Conservation (phyloP, 768 basidiomycete species). For the Russula compacta region DNA sequence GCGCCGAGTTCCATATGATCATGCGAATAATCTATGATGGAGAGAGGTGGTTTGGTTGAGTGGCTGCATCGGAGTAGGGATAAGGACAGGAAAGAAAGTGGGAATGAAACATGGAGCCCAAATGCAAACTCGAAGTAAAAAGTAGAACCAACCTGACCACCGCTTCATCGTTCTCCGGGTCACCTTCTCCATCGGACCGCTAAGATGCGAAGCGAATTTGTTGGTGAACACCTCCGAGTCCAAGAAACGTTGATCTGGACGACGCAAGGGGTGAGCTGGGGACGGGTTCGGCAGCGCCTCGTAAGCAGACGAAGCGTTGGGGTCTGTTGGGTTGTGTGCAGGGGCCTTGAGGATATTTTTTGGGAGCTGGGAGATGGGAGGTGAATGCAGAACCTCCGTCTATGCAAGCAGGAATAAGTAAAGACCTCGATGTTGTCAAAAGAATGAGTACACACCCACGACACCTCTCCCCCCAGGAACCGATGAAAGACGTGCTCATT, state of each 20-base stretch:
- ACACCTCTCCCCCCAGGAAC: slow-evolving; percentile 91
- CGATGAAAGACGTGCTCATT: slow-evolving; percentile 95
- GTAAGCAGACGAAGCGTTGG: slow-evolving; percentile 62
- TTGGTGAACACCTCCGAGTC: slow-evolving; percentile 95
- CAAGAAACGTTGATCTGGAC: slow-evolving; percentile 90
- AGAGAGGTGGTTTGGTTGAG: background rate
- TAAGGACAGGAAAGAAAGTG: background rate
- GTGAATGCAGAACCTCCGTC: slow-evolving; percentile 89
- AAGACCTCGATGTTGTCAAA: background rate
- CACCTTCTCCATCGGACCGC: slow-evolving; percentile 93
- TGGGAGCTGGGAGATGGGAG: slow-evolving; percentile 82
- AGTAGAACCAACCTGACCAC: slow-evolving; percentile 67
- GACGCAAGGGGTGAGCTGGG: slow-evolving; percentile 76
- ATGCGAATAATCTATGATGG: slow-evolving; percentile 56
- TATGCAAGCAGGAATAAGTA: slow-evolving; percentile 26
- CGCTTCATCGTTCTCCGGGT: slow-evolving; percentile 86
- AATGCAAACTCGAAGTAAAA: background rate
- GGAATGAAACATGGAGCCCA: background rate
- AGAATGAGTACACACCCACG: slow-evolving; percentile 58
- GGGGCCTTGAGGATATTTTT: slow-evolving; percentile 96
- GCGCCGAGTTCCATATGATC: slow-evolving; percentile 91
- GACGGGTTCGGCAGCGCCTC: slow-evolving; percentile 84
- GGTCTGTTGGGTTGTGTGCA: slow-evolving; percentile 87
- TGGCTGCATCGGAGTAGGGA: background rate
- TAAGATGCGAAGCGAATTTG: slow-evolving; percentile 89